Base-by-base conservation (phyloP, 805 yeast species). In the Pichia nanzhaoensis region DNA sequence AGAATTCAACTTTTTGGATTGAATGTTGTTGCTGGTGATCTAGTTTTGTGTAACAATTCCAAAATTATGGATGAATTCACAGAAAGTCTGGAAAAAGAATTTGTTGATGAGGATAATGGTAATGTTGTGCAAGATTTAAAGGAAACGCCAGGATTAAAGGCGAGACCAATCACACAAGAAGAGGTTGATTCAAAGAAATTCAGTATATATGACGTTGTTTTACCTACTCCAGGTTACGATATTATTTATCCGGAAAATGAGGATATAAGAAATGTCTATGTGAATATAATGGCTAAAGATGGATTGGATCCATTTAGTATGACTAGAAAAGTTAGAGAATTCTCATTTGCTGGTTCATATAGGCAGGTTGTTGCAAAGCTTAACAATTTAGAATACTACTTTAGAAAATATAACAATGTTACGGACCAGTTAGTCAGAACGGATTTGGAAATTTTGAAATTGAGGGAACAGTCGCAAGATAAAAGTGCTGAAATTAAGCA, bases 191-290 rank as follows among this genome's bases (percentile, higher is more conserved):
- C 68, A 2, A 77, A 77, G 0, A 75, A 71, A 44, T 85, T 73
- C 59, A 64, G 83, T 12, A 83, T 91, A 30, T 81, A 74, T 57
- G 98, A 93, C 63, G 73, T 93, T 24, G 95, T 95, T 3, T 69
- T 93, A 45, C 98, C 99, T n/a, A 78, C 95, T 0, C 99, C 99
- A 2, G 99, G 99, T 0, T 89, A 80, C 61, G 97, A 89, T 59
- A 78, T 93, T n/a, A 59, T 72, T 13, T 93, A 93, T 58, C 99
- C 99, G 6, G 67, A 73, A 10, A 84, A 87, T 56, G 72, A 71
- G 43, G 63, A 72, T 35, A 66, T 87, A 39, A 70, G 69, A 54
- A 70, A 78, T 34, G 75, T 77, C 1, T 90, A 90, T 59, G 74
- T 76, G 36, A 78, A 75, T 3, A 69, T 78, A 8, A 93, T 93